phyloP scores from a whole-genome alignment of 2,329 filamentous ascomycete genomes.

The Exophiala dermatitidis region DNA sequence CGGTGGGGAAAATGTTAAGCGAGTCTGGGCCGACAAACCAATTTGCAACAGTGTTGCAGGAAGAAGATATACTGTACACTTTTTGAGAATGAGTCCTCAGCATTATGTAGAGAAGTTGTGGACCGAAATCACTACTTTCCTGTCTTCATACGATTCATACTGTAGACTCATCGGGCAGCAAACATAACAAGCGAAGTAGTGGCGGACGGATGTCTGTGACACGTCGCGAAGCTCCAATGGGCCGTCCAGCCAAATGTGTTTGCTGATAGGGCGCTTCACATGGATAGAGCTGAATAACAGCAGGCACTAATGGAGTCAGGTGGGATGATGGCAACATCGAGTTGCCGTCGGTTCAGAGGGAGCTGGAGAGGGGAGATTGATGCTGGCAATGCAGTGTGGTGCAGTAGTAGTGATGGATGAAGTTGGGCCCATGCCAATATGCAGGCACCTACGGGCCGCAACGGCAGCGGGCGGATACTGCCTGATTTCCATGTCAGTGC shows the following conservation, averaged over 20 bases:
- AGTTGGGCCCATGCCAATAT: too few relatives aligned
- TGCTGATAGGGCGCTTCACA: constrained; percentile 15
- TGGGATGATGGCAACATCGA: too few relatives aligned
- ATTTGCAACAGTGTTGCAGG: not conserved
- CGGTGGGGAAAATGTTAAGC: constrained; percentile 11
- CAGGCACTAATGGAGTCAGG: not conserved
- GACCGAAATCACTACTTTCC: not conserved
- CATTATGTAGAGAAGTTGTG: not conserved
- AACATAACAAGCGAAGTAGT: constrained; percentile 15
- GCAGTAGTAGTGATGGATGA: too few relatives aligned
- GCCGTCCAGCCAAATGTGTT: constrained; percentile 8
- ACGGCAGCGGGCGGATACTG: too few relatives aligned
- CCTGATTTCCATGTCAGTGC: too few relatives aligned
- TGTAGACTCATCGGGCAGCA: constrained; percentile 19
- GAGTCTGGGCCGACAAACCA: not conserved
- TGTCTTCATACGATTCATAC: not conserved
- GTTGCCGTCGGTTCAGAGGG: too few relatives aligned
- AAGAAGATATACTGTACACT: not conserved
- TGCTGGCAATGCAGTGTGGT: too few relatives aligned
- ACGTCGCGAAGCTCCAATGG: constrained; percentile 21
- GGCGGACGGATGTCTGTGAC: constrained; percentile 6
- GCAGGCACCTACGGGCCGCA: too few relatives aligned
- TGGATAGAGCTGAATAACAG: not conserved
- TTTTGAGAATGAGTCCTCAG: not conserved
- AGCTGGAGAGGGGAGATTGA: too few relatives aligned